Evolutionary conservation across 768 basidiomycete species (phyloP), one percentile per base, ranked within the genome.

Genomic region (Crucibulum laeve): DNA sequence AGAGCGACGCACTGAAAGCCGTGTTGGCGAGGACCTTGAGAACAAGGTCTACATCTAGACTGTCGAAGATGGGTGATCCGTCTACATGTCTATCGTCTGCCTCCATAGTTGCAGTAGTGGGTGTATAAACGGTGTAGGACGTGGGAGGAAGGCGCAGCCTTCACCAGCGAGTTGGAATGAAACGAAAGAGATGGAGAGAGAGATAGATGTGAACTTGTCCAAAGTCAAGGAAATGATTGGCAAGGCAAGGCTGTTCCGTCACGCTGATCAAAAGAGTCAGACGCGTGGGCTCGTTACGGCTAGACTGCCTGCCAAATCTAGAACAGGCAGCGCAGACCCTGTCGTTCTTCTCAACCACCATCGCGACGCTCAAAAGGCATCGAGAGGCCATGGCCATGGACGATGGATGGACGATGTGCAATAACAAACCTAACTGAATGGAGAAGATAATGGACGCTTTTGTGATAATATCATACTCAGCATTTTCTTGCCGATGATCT

Each of bases 11-110:
- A 87, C 91, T 90, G 70, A 94, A 88, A 21, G 71, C 69, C 1
- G 92, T 94, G 57, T 87, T 77, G 36, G 72, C 64, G 43, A 93
- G 68, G 42, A 92, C 88, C 65, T 88, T 90, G 51, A 89, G 65
- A 40, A 91, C 61, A 44, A 89, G 67, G 63, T 93, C 91, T 26
- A 91, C 46, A 65, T 91, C 84, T 46, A 91, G 63, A 46, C 65
- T 68, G 61, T 91, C 89, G 55, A 80, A 84, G 36, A 86, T 64
- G 15, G 76, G 78, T 7, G 70, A 64, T 21, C 66, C 57, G 36
- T 78, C 76, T 23, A 49, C 34, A 36, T 49, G 44, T 35, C 45
- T 48, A 44, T 51, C 49, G 34, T 42, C 49, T 40, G 51, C 48
- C 39, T 62, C 56, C 67, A 69, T 68, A n/a, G n/a, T n/a, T n/a